Evolutionary conservation across 1,284 basidiomycete genomes (phyloP).

Genomic region (Ceratobasidium sp.): DNA sequence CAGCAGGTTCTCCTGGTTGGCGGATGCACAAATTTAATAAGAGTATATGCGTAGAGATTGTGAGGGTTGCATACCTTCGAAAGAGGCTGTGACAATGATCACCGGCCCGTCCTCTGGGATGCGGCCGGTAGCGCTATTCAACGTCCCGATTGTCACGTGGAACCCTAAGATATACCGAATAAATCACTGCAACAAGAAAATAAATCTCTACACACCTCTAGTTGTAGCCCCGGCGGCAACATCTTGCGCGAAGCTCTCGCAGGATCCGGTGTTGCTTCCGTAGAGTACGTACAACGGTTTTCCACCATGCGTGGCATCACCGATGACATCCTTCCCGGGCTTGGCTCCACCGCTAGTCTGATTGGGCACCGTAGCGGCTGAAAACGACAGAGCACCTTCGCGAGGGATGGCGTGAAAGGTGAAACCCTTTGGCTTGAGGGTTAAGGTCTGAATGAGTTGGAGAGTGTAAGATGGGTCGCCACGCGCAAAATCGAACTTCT

Average conservation of each 20-base stretch:
- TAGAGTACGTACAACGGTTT: conserved; percentile 32
- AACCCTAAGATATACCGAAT: conserved; percentile 57
- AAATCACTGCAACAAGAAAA: too few species aligned
- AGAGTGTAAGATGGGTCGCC: conserved; percentile 53
- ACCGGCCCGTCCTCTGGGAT: conserved; percentile 65
- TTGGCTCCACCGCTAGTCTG: neutral
- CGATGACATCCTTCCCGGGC: conserved; percentile 43
- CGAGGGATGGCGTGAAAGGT: conserved; percentile 53
- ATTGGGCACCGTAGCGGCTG: neutral
- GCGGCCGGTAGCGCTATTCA: conserved; percentile 62
- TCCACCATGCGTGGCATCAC: neutral
- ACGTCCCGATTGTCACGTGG: conserved; percentile 59
- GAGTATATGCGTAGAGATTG: neutral
- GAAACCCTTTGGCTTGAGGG: conserved; percentile 55
- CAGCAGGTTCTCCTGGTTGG: conserved; percentile 62
- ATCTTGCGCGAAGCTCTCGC: conserved; percentile 47
- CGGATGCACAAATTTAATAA: neutral
- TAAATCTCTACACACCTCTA: conserved; percentile 23
- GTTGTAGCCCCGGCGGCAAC: conserved; percentile 42
- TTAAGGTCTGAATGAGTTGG: conserved; percentile 54
- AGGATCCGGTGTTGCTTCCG: conserved; percentile 48
- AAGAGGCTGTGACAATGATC: conserved; percentile 66
- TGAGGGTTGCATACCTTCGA: conserved; percentile 60
- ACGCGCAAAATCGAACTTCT: conserved; percentile 54
- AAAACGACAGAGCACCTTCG: conserved; percentile 44